These are phyloP conservation scores for Gossypium schwendimanii DNA, from an alignment of 441 rosid genomes.

Conservation along the genomic window DNA sequence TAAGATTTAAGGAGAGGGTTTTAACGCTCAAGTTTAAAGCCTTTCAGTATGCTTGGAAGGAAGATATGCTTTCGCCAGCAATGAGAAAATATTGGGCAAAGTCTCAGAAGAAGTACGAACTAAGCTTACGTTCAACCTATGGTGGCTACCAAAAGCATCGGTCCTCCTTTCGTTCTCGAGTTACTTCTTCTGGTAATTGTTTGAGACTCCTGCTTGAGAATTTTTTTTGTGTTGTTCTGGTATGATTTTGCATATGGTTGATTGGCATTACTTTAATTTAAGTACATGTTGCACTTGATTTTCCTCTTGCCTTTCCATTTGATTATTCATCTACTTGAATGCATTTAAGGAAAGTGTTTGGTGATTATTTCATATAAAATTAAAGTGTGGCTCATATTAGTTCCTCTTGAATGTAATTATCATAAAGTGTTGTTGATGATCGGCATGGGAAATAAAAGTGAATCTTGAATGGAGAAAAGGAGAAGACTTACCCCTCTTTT, in stretches of 20 bases:
- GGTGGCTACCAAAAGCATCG: conserved; percentile 54
- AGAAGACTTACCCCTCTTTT: background rate
- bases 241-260: background rate
- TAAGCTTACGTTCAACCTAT: conserved; percentile 38
- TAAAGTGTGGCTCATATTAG: background rate
- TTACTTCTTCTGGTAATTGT: conserved; percentile 62
- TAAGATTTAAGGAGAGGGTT: conserved; percentile 74
- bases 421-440: background rate
- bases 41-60: conserved; percentile 78
- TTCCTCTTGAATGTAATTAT: background rate
- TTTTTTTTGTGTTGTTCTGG: background rate
- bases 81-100: conserved; percentile 48
- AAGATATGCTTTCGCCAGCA: conserved; percentile 58
- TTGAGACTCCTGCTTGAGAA: background rate
- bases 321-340: background rate
- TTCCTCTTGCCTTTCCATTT: background rate
- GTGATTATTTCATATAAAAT: background rate
- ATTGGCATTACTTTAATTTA: background rate
- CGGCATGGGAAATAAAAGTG: background rate
- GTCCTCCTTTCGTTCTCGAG: conserved; percentile 57
- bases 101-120: conserved; percentile 62
- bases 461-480: background rate
- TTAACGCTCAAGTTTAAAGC: conserved; percentile 72
- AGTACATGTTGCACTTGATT: background rate
- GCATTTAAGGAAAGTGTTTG: background rate